Conservation (phyloP, 331 rosid species). For the Quercus lobata region DNA sequence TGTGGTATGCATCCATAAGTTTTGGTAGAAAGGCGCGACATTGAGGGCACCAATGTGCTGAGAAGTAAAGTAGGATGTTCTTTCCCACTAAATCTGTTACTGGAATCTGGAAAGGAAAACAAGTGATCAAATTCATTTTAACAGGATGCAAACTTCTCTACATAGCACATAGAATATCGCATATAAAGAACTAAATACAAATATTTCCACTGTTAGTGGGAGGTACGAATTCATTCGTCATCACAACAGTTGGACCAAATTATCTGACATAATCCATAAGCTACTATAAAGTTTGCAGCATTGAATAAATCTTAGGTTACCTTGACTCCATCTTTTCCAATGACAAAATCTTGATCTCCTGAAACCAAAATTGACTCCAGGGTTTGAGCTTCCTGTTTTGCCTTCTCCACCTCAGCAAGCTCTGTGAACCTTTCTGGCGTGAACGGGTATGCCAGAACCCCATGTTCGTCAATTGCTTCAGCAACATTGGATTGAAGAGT, state of each 20-base stretch:
- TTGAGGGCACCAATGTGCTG: constrained; percentile 71
- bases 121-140: background rate
- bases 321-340: constrained; percentile 52
- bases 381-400: constrained; percentile 54
- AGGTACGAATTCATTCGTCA: background rate
- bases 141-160: background rate
- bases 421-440: constrained; percentile 59
- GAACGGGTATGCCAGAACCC: constrained; percentile 64
- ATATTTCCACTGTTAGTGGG: background rate
- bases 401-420: constrained; percentile 56
- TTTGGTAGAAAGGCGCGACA: constrained; percentile 67
- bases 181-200: background rate
- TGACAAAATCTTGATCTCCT: constrained; percentile 45
- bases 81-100: constrained; percentile 61
- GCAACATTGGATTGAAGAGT: constrained; percentile 49
- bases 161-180: background rate
- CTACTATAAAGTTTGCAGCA: background rate
- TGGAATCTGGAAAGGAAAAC: constrained; percentile 36
- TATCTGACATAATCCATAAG: background rate
- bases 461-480: constrained; percentile 58
- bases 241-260: background rate
- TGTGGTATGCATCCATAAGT: constrained; percentile 51
- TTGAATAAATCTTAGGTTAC: constrained; percentile 23
- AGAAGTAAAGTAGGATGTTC: constrained; percentile 66
- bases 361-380: constrained; percentile 59